These are phyloP conservation scores for Chytridium lagenaria DNA, from an alignment of 371 early-diverging fungal species.

Conservation along the genomic window DNA sequence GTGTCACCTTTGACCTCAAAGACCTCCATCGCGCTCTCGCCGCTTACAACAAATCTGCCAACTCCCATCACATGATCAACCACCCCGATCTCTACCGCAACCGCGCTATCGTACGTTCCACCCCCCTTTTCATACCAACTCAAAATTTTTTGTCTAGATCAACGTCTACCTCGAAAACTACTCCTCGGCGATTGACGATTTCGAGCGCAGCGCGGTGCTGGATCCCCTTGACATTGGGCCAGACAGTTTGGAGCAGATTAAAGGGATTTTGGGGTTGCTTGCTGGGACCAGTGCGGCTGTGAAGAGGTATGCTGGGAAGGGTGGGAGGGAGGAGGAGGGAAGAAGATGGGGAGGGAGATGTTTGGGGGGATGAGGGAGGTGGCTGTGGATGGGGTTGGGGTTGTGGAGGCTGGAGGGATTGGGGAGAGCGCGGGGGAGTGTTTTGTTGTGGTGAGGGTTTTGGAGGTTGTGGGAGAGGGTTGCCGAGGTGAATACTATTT, in stretches of 20 bases:
- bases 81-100: slow-evolving; percentile 34
- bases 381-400: neutral
- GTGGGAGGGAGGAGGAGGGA: neutral
- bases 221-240: slow-evolving; percentile 29
- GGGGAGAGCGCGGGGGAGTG: neutral
- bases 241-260: slow-evolving; percentile 4
- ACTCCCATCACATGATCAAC: neutral
- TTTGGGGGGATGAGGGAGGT: neutral
- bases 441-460: slow-evolving; percentile 10
- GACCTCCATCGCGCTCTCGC: slow-evolving; percentile 8
- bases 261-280: neutral
- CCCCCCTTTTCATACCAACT: neutral
- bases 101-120: slow-evolving; percentile 13
- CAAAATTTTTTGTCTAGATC: slow-evolving; percentile 1
- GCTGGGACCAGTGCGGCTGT: neutral
- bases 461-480: slow-evolving; percentile 10
- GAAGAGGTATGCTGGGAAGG: neutral
- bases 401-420: slow-evolving; percentile 3
- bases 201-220: slow-evolving; percentile 10
- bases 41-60: slow-evolving; percentile 27
- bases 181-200: slow-evolving; percentile 15
- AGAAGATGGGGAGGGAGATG: too few species aligned
- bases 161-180: slow-evolving; percentile 27
- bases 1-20: slow-evolving; percentile 13
- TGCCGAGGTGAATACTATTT: slow-evolving; percentile 24